Conservation (phyloP, 176 grass and related monocot species). For the Paspalum vaginatum region DNA sequence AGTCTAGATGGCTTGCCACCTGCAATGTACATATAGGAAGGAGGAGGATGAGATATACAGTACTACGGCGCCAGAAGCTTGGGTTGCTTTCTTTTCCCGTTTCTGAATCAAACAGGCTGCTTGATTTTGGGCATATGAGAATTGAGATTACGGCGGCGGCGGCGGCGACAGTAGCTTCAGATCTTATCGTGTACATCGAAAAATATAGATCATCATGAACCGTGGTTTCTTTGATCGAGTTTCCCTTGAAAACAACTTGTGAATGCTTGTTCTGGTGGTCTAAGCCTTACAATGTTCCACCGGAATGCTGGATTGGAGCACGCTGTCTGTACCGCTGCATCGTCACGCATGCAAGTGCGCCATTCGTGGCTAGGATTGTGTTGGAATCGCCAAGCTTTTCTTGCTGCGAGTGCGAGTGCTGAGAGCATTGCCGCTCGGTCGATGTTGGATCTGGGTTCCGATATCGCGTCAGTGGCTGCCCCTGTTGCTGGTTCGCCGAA, state of each 20-base stretch:
- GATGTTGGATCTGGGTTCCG: constrained; percentile 34
- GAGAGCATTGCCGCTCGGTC: too few species aligned
- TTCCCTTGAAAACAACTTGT: not conserved
- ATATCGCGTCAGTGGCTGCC: constrained; percentile 25
- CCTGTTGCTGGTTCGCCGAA: constrained; percentile 10
- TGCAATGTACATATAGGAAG: constrained; percentile 52
- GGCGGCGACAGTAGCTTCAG: not conserved
- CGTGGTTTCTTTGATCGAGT: too few species aligned
- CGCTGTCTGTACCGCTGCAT: not conserved
- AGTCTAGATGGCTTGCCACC: constrained; percentile 23
- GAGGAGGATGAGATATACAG: constrained; percentile 3
- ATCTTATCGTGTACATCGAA: too few species aligned
- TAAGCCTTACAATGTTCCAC: too few species aligned
- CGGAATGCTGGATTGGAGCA: too few species aligned
- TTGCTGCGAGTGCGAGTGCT: too few species aligned
- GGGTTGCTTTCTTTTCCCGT: not conserved
- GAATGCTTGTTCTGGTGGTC: not conserved
- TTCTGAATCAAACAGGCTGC: not conserved
- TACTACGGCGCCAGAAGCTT: constrained; percentile 18
- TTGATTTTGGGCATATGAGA: constrained; percentile 24
- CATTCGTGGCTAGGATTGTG: not conserved
- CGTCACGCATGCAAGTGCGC: not conserved
- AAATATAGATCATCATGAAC: too few species aligned
- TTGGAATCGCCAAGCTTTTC: not conserved
- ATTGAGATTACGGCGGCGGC: too few species aligned